Evolutionary conservation across 2,329 filamentous ascomycete species (phyloP), one percentile per base, ranked within the genome.

Genomic region (Ceratocystis cacaofunesta): DNA sequence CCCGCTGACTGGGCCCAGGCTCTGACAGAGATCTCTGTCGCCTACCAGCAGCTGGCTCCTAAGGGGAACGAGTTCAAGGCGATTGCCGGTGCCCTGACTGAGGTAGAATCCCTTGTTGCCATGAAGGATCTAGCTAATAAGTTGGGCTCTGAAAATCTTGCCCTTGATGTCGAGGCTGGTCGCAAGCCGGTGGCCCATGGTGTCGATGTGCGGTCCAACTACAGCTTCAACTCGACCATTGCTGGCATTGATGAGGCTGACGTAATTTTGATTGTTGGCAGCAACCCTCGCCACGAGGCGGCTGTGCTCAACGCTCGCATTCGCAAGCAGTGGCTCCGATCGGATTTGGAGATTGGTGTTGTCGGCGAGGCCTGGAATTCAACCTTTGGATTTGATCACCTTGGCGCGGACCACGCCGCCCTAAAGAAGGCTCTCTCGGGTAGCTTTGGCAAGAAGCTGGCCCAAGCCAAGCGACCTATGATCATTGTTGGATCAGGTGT

Each of bases 111-210:
- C 22, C 81, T 99, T 69, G 92, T 97, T 68, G 92, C 92, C 65
- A 90, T 95, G 80, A 99, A 99, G 82, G 94, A 99, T 72, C 81
- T 99, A 69, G 90, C 91, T 71, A 99, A 99, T 82, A 92, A 87
- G 77, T 88, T 99, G 69, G 91, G 91, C 68, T 97, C 94, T 2
- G 94, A 99, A 71, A 99, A 97, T 76, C 81, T 99, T 68, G 90
- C 91, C 68, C 84, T 97, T 57, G 94, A 99, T 74, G 92, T 92
- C 73, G 89, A 91, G 48, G 85, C 85, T 66, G 94, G 94, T 69
- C 87, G 83, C 76, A 80, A 86, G 69, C 94, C 94, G 15, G 79
- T 96, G 68, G 89, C 92, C 44, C 94, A 99, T 77, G 94, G 94
- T 75, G 79, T 96, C 68, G 94, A 99, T 72, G 83, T 97, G 67